A percentile compares a stretch with the other conserved stretches of the same genome.
Evolutionary conservation across 2,329 filamentous ascomycete genomes (phyloP).

Genomic region (Alternaria solani): DNA sequence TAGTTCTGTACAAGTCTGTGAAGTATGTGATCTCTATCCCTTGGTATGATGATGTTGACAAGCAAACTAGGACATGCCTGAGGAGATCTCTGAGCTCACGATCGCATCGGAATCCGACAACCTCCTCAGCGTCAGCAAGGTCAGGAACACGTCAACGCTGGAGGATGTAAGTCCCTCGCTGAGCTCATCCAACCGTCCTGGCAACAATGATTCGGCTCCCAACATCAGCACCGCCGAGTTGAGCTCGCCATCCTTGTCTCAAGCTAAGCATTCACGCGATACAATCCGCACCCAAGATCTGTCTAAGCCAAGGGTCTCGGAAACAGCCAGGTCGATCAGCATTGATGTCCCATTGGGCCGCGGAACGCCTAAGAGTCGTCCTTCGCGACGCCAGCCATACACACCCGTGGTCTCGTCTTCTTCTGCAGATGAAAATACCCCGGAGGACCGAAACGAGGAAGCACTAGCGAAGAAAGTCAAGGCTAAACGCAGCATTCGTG

Average conservation of each 20-base stretch:
- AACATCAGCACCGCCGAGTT: not conserved
- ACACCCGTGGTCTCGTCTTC: not conserved
- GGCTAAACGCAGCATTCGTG: conserved; percentile 34
- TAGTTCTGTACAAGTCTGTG: not conserved
- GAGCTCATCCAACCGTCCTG: not conserved
- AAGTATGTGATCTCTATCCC: not conserved
- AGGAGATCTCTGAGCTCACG: not conserved
- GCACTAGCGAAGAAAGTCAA: conserved; percentile 20
- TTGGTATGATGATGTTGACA: not conserved
- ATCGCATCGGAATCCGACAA: not conserved
- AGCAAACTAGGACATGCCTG: not conserved
- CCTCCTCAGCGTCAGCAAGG: not conserved
- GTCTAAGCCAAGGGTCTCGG: not conserved
- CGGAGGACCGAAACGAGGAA: not conserved
- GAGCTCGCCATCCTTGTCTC: not conserved
- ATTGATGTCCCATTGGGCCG: not conserved
- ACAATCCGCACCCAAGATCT: not conserved
- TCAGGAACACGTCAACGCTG: not conserved
- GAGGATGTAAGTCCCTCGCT: conserved; percentile 2
- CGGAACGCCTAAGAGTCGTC: not conserved
- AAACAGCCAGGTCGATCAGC: not conserved
- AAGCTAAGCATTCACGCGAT: not conserved
- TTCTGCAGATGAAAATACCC: not conserved
- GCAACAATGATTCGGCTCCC: not conserved
- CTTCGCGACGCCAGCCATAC: not conserved